A percentile compares a stretch with the other conserved stretches of the same genome.
Evolutionary conservation across 2,329 filamentous ascomycete species (phyloP).

Genomic region (Sphaerulina musiva): DNA sequence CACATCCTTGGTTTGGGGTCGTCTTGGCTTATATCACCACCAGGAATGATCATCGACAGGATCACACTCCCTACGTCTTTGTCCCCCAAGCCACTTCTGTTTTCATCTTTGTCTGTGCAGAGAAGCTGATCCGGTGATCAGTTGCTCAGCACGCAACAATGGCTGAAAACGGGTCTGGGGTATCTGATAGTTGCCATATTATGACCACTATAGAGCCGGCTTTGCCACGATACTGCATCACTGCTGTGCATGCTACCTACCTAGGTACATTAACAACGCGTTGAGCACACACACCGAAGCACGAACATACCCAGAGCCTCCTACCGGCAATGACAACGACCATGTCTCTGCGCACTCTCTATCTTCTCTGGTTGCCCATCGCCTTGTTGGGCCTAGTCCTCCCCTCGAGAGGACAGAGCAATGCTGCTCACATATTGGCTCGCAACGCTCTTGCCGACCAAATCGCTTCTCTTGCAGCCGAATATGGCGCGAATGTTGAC

Average conservation of each 20-base stretch:
- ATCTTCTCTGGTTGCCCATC: slow-evolving; percentile 15
- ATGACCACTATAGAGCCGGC: not conserved
- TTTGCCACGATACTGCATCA: not conserved
- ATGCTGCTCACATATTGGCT: not conserved
- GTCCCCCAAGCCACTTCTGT: not conserved
- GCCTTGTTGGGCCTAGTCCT: slow-evolving; percentile 6
- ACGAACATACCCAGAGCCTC: not conserved
- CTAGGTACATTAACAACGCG: not conserved
- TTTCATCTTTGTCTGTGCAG: not conserved
- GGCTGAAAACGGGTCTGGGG: slow-evolving; percentile 10
- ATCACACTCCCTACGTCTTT: not conserved
- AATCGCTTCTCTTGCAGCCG: slow-evolving; percentile 2
- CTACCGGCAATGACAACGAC: not conserved
- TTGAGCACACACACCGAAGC: not conserved
- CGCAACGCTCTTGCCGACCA: slow-evolving; percentile 5
- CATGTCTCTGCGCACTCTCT: slow-evolving; percentile 2
- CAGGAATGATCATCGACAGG: no score
- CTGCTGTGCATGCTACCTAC: not conserved
- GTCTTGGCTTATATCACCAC: no score
- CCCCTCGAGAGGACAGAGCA: not conserved
- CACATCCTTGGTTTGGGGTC: no score
- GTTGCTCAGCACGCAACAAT: slow-evolving; percentile 6
- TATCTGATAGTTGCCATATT: not conserved
- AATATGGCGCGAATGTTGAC: slow-evolving; percentile 5
- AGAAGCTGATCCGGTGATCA: slow-evolving; percentile 11